Conservation (phyloP, 371 early-diverging fungal species). For the Mortierella sp. region DNA sequence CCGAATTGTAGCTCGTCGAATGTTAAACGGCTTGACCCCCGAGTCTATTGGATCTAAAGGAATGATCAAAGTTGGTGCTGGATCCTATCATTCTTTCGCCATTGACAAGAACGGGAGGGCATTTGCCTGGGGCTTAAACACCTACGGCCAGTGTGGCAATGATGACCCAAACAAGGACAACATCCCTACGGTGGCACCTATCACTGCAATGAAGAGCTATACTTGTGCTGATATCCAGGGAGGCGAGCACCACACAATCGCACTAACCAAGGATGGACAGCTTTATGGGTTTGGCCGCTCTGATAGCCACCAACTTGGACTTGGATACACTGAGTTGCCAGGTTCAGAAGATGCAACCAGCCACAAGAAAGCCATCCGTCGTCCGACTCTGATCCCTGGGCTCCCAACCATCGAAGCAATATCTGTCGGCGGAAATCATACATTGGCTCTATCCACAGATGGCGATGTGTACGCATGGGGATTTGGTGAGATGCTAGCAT, state of each 20-base stretch:
- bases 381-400: conserved; percentile 66
- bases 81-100: conserved; percentile 91
- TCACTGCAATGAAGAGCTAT: conserved; percentile 64
- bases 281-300: conserved; percentile 90
- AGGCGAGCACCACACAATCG: conserved; percentile 92
- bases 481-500: conserved; percentile 79
- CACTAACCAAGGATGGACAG: conserved; percentile 79
- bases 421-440: conserved; percentile 90
- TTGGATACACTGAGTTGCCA: conserved; percentile 68
- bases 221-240: conserved; percentile 70
- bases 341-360: conserved; percentile 43
- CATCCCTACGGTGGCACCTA: conserved; percentile 60
- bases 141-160: conserved; percentile 92
- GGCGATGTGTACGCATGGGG: conserved; percentile 94
- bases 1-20: conserved; percentile 77
- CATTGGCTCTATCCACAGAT: conserved; percentile 77
- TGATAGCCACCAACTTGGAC: conserved; percentile 95
- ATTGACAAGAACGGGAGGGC: conserved; percentile 75
- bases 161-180: conserved; percentile 60
- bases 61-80: conserved; percentile 81
- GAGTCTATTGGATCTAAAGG: conserved; percentile 67
- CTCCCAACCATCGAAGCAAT: conserved; percentile 70
- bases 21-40: conserved; percentile 71
- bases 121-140: conserved; percentile 96
- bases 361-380: conserved; percentile 73